Percentiles rank a stretch among this genome's conserved stretches.
phyloP scores from a whole-genome alignment of 139 green algal genomes.

The Picochlorum sp. region DNA sequence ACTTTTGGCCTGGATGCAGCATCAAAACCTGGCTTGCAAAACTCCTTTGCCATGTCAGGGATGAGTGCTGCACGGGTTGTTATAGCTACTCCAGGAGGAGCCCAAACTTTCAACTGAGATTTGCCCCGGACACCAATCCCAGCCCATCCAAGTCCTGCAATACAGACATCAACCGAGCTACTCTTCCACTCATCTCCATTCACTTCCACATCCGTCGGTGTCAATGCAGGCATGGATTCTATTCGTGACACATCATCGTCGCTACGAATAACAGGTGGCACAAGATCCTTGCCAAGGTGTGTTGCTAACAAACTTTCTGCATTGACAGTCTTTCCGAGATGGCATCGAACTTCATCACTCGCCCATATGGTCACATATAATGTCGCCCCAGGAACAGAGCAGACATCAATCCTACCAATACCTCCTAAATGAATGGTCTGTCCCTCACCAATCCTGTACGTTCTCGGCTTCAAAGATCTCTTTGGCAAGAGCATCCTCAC shows the following conservation, averaged over 20 bases:
- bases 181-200: slow-evolving; percentile 34
- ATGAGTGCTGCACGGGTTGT: slow-evolving; percentile 78
- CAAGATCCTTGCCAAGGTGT: slow-evolving; percentile 53
- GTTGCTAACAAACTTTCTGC: slow-evolving; percentile 54
- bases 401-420: slow-evolving; percentile 82
- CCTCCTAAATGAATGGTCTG: slow-evolving; percentile 74
- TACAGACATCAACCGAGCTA: slow-evolving; percentile 48
- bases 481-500: slow-evolving; percentile 64
- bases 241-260: not conserved
- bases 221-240: slow-evolving; percentile 26
- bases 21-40: slow-evolving; percentile 77
- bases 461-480: slow-evolving; percentile 67
- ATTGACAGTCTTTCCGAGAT: slow-evolving; percentile 77
- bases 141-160: slow-evolving; percentile 87
- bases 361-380: slow-evolving; percentile 91
- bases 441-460: slow-evolving; percentile 68
- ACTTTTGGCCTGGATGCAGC: slow-evolving; percentile 20
- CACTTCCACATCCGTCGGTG: slow-evolving; percentile 40
- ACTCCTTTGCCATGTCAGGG: slow-evolving; percentile 62
- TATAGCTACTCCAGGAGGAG: slow-evolving; percentile 60
- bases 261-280: slow-evolving; percentile 41
- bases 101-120: slow-evolving; percentile 73
- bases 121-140: slow-evolving; percentile 61
- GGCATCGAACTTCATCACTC: slow-evolving; percentile 58
- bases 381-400: slow-evolving; percentile 49